Percentiles rank a stretch among this genome's conserved stretches.
phyloP scores from a whole-genome alignment of 352 stramenopile species.

The Elongisporangium prolatum region DNA sequence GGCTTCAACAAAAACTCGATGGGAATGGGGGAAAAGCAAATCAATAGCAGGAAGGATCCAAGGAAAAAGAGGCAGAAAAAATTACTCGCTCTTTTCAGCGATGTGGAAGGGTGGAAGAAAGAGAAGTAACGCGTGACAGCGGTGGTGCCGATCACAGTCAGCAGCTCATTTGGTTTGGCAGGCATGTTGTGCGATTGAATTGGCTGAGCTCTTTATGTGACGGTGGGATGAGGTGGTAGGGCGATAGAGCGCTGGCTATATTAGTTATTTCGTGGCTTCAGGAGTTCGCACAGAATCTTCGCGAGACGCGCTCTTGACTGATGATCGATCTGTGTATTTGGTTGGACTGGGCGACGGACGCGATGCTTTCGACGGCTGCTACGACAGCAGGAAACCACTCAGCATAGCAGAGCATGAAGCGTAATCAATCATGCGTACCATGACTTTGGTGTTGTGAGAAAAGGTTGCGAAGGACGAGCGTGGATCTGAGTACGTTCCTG shows the following conservation, averaged over 20 bases:
- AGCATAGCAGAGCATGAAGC: slow-evolving; percentile 3
- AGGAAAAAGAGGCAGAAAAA: neutral
- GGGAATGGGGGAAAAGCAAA: neutral
- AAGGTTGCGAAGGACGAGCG: slow-evolving; percentile 66
- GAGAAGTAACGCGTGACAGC: neutral
- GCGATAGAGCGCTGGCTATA: neutral
- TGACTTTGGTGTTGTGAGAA: slow-evolving; percentile 70
- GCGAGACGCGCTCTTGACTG: neutral
- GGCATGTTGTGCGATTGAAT: neutral
- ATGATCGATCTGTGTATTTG: neutral
- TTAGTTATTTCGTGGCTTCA: neutral
- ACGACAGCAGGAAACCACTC: neutral
- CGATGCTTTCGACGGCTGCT: slow-evolving; percentile 7
- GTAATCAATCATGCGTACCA: slow-evolving; percentile 13
- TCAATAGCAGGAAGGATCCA: neutral
- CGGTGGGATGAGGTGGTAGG: neutral
- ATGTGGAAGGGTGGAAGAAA: neutral
- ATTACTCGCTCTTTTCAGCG: neutral
- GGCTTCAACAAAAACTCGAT: too few relatives aligned
- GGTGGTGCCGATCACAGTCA: neutral
- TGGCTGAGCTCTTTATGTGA: neutral
- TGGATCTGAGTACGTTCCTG: slow-evolving; percentile 64
- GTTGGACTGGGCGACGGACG: slow-evolving; percentile 16
- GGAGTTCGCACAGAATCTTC: neutral
- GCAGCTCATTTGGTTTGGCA: too few relatives aligned